Conservation (phyloP, 352 stramenopile genomes). For the Pythium periplocum region DNA sequence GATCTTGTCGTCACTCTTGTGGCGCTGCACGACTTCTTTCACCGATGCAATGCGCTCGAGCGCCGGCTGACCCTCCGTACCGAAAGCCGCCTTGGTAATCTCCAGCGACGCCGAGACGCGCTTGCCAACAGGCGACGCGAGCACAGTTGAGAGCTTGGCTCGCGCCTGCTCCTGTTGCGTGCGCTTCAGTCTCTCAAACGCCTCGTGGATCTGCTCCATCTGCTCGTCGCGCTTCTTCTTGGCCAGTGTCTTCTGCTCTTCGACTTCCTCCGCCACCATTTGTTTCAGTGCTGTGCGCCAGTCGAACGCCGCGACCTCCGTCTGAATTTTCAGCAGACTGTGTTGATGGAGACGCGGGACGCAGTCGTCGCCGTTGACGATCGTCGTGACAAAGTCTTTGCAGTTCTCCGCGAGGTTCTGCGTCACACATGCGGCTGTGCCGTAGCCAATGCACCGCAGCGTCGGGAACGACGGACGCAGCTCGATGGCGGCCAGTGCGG, state of each 20-base stretch:
- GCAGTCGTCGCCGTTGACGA: slow-evolving; percentile 81
- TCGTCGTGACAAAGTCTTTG: slow-evolving; percentile 52
- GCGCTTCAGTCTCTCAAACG: slow-evolving; percentile 37
- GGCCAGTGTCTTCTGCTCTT: slow-evolving; percentile 43
- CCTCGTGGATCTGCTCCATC: slow-evolving; percentile 36
- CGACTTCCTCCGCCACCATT: slow-evolving; percentile 55
- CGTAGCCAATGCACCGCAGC: slow-evolving; percentile 65
- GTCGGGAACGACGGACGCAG: slow-evolving; percentile 33
- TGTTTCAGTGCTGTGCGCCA: slow-evolving; percentile 49
- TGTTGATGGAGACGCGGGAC: slow-evolving; percentile 76
- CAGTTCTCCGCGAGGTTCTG: slow-evolving; percentile 45
- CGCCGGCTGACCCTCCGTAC: slow-evolving; percentile 42
- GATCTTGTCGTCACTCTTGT: slow-evolving; percentile 22
- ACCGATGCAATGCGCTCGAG: slow-evolving; percentile 47
- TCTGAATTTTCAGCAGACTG: slow-evolving; percentile 57
- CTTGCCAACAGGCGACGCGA: slow-evolving; percentile 5
- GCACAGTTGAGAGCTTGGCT: slow-evolving; percentile 27
- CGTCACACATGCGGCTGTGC: slow-evolving; percentile 67
- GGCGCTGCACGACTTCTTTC: slow-evolving; percentile 48
- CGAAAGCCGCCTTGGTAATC: slow-evolving; percentile 45
- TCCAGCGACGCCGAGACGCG: slow-evolving; percentile 51
- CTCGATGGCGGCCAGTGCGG: slow-evolving; percentile 58
- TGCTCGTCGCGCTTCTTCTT: slow-evolving; percentile 42
- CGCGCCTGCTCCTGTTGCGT: slow-evolving; percentile 41
- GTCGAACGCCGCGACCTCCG: slow-evolving; percentile 62